phyloP scores from a whole-genome alignment of 1,139 yeast species.

The Saccharomycopsis hybrid region DNA sequence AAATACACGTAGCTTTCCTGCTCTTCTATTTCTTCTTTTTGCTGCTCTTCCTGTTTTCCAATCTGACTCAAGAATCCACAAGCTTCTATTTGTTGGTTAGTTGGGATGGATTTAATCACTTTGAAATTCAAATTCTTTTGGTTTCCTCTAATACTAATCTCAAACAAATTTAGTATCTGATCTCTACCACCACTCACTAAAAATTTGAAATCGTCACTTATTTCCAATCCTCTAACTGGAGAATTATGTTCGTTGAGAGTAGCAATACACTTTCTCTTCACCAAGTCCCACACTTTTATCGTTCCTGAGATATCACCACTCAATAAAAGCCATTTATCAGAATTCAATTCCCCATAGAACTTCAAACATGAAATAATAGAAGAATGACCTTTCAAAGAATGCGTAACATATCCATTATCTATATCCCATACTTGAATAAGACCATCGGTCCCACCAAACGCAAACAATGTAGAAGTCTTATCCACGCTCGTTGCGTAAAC shows the following conservation, averaged over 20 bases:
- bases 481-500: constrained; percentile 75
- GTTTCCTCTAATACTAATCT: constrained; percentile 35
- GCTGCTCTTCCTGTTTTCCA: constrained; percentile 27
- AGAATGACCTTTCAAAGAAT: constrained; percentile 89
- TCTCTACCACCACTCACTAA: constrained; percentile 89
- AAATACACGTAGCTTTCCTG: constrained; percentile 11
- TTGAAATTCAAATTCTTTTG: constrained; percentile 33
- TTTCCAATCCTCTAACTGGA: constrained; percentile 83
- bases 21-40: too few relatives aligned
- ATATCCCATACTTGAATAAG: constrained; percentile 88
- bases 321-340: constrained; percentile 70
- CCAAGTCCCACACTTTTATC: constrained; percentile 87
- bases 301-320: constrained; percentile 85
- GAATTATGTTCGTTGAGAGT: constrained; percentile 70
- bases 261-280: constrained; percentile 61
- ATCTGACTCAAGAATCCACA: constrained; percentile 51
- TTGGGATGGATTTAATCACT: constrained; percentile 61
- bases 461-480: constrained; percentile 74
- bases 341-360: constrained; percentile 67
- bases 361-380: constrained; percentile 77
- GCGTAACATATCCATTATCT: constrained; percentile 82
- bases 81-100: constrained; percentile 73
- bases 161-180: constrained; percentile 62
- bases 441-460: constrained; percentile 96
- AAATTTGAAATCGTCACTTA: constrained; percentile 43